phyloP scores from a whole-genome alignment of 306 rosid species.

The Rosa rugosa region DNA sequence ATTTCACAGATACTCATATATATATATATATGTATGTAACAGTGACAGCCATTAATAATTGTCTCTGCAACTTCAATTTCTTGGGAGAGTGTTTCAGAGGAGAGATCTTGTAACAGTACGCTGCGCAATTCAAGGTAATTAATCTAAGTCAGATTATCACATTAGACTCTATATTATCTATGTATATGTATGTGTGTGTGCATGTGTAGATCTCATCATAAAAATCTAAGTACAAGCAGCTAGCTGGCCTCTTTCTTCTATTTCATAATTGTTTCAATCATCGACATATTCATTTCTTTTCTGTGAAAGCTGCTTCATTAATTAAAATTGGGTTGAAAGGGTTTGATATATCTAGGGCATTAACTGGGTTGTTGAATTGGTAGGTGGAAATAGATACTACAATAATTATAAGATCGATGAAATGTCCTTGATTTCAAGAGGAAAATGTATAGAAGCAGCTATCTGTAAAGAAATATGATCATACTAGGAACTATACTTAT shows the following conservation, averaged over 20 bases:
- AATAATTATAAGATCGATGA: not conserved
- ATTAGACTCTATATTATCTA: not conserved
- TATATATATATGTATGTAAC: conserved; percentile 38
- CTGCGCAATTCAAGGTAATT: not conserved
- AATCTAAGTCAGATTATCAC: not conserved
- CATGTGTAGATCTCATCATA: not conserved
- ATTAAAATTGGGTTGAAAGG: not conserved
- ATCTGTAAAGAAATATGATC: not conserved
- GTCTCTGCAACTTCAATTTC: not conserved
- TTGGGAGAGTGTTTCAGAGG: not conserved
- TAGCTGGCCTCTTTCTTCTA: not conserved
- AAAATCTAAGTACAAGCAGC: not conserved
- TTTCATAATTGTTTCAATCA: not conserved
- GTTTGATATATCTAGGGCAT: conserved; percentile 1
- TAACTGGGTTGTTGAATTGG: not conserved
- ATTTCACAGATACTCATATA: conserved; percentile 26
- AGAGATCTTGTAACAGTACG: not conserved
- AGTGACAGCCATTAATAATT: conserved; percentile 27
- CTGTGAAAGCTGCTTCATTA: not conserved
- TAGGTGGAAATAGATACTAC: not conserved
- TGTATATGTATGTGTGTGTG: not conserved
- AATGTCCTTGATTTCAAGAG: not conserved
- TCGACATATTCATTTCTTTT: not conserved
- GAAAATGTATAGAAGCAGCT: not conserved
- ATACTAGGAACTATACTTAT: not conserved